phyloP scores from a whole-genome alignment of 306 rosid species.

The barrel medic (Medicago truncatula) region MtrunA17r5.0-ANR NC_053043.1:1451001-1451500 shows the following conservation, averaged over 20 bases:
- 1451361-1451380: constrained; percentile 91
- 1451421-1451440: constrained; percentile 96
- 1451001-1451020: constrained; percentile 80
- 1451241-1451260: too few relatives aligned
- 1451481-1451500: constrained; percentile 89
- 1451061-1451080: background rate
- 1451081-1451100: too few relatives aligned
- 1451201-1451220: too few relatives aligned
- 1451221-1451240: too few relatives aligned
- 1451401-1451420: constrained; percentile 82
- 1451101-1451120: too few relatives aligned
- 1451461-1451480: constrained; percentile 94
- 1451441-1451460: constrained; percentile 97
- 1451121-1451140: too few relatives aligned
- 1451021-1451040: background rate
- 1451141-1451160: too few relatives aligned
- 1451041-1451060: too few relatives aligned
- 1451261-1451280: too few relatives aligned
- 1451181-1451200: too few relatives aligned
- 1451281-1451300: constrained; percentile 34
- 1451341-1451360: constrained; percentile 64
- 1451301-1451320: constrained; percentile 77
- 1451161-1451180: too few relatives aligned
- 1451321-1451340: constrained; percentile 78
- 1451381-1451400: constrained; percentile 89